Conservation (phyloP, 1,284 basidiomycete species). For the Schizopora paradoxa region DNA sequence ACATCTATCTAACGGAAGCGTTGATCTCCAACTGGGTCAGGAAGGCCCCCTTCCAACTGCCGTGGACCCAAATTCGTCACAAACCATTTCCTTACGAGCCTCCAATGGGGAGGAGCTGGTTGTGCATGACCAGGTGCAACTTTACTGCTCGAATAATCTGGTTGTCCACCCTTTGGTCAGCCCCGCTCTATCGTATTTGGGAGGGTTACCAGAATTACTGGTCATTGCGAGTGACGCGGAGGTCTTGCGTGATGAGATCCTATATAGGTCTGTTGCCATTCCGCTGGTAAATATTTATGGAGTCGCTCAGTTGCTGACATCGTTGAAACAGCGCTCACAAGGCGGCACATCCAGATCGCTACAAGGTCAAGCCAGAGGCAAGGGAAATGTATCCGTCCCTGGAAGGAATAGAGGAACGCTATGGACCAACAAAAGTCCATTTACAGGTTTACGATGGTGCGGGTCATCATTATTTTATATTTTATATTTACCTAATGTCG, state of each 20-base stretch:
- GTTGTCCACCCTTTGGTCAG: slow-evolving; percentile 85
- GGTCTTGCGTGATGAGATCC: slow-evolving; percentile 88
- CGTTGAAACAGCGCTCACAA: slow-evolving; percentile 72
- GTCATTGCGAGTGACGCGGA: slow-evolving; percentile 89
- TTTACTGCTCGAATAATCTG: slow-evolving; percentile 86
- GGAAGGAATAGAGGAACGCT: slow-evolving; percentile 56
- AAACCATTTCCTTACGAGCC: slow-evolving; percentile 40
- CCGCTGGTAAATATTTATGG: neutral
- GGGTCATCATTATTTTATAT: slow-evolving; percentile 13
- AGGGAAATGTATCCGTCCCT: slow-evolving; percentile 62
- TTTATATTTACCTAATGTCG: neutral
- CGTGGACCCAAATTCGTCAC: no score
- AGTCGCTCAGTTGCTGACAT: neutral
- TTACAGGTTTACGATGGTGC: slow-evolving; percentile 81
- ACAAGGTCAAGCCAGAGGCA: slow-evolving; percentile 59
- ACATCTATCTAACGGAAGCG: no score
- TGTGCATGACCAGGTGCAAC: slow-evolving; percentile 74
- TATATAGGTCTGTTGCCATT: slow-evolving; percentile 64
- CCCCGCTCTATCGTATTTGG: slow-evolving; percentile 78
- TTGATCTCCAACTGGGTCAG: no score
- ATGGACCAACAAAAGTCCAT: slow-evolving; percentile 81
- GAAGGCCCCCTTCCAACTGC: no score
- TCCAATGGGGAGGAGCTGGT: slow-evolving; percentile 46
- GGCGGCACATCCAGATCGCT: slow-evolving; percentile 79
- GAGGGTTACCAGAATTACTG: slow-evolving; percentile 85